Conservation (phyloP, 305 asterid genomes). For the Plantago rigida region DNA sequence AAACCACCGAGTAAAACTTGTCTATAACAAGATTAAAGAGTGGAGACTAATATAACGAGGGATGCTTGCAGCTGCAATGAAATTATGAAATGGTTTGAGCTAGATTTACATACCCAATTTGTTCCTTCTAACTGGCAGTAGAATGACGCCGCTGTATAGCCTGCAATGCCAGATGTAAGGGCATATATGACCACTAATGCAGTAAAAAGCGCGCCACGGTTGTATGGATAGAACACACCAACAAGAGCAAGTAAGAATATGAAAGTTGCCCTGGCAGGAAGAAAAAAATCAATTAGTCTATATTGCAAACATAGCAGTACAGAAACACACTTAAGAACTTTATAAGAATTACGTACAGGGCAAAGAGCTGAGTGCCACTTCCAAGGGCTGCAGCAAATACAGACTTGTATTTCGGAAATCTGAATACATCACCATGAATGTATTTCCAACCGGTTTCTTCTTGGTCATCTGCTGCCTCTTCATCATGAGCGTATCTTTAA, state of each 20-base stretch:
- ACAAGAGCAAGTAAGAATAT: slow-evolving; percentile 60
- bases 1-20: too few relatives aligned
- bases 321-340: slow-evolving; percentile 1
- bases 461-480: slow-evolving; percentile 65
- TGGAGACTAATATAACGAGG: too few relatives aligned
- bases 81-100: neutral
- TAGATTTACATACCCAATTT: slow-evolving; percentile 46
- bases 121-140: slow-evolving; percentile 69
- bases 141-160: slow-evolving; percentile 58
- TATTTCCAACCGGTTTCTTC: slow-evolving; percentile 85
- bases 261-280: slow-evolving; percentile 38
- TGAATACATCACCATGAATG: slow-evolving; percentile 72
- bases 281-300: slow-evolving; percentile 6
- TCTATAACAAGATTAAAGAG: too few relatives aligned
- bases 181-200: slow-evolving; percentile 68
- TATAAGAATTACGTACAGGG: slow-evolving; percentile 42
- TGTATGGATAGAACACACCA: slow-evolving; percentile 71
- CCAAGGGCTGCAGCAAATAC: slow-evolving; percentile 70
- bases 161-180: slow-evolving; percentile 64
- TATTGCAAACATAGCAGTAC: neutral
- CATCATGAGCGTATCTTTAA: slow-evolving; percentile 59
- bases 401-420: slow-evolving; percentile 65
- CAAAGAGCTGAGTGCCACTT: slow-evolving; percentile 68
- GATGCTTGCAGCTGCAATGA: neutral
- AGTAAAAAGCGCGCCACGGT: slow-evolving; percentile 73